Base-by-base conservation (phyloP, 2,329 filamentous ascomycete species). In the Sphaceloma murrayae region DNA sequence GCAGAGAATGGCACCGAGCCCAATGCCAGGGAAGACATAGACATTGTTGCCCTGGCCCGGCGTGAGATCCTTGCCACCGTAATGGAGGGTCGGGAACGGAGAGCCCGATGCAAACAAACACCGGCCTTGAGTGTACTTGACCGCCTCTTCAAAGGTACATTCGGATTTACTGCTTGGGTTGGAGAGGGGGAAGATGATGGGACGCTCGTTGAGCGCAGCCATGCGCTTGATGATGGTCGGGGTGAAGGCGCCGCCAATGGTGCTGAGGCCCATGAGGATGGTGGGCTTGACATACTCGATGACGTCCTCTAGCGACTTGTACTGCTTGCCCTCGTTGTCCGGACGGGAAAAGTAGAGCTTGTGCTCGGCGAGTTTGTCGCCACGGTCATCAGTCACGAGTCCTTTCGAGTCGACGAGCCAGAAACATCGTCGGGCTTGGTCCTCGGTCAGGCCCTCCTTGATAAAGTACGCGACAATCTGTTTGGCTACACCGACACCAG, bases 401-500 rank as follows among this genome's bases (percentile, higher is more conserved):
- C 91, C 91, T 53, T 65, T 56, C 59, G 87, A 94, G 69, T 96
- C 91, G 49, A 96, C 88, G 36, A 98, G 84, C 78, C 83, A 96
- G 76, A 98, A 96, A 72, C 91, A 91, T 59, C 81, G 78, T 56
- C 80, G 80, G 46, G 91, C 91, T 52, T 85, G 81, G 56, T 87
- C 78, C 65, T 96, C 89, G 7, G 82, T 82, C 58, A 96, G 73
- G 30, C 91, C 91, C 55, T 88, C 85, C 54, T 85, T 85, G 58
- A 88, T 86, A 70, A 96, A 96, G 74, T 86, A 95, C 67, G 94
- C 86, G 46, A 94, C 87, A 52, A 98, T 82, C 70, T 96, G 91
- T 73, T 94, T 94, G 48, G 91, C 91, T 48, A 98, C 91, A 70
- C 91, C 91, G 34, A 94, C 87, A 69, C 91, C 91, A 26, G 91